Base-by-base conservation (phyloP, 164 flowering plant genomes). In the Paratinospora sagittata region DNA sequence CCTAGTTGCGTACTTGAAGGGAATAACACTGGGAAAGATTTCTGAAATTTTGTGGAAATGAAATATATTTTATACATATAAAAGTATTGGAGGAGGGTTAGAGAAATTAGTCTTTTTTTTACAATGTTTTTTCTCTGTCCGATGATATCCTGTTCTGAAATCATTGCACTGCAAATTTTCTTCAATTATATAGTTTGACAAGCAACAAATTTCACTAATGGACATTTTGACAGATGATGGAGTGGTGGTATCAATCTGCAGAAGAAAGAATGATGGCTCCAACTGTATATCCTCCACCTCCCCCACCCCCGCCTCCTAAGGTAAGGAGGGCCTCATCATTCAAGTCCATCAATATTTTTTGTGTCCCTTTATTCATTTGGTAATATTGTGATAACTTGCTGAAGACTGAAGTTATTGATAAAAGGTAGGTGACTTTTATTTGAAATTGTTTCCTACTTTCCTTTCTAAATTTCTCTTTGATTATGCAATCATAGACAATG, bases 221-320 rank as follows among this genome's bases (percentile, higher is more conserved):
- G 21, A 57, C 65, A 36, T 68, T 26, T 43, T 68, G 14, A 27
- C 76, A 95, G 99, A 96, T 93, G 98, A 96, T 96, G 98, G 98
- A 96, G 71, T 96, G 99, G 99, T 96, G 99, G 99, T 96, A 93
- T 80, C 99, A 96, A 72, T 96, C 98, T 75, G 99, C 99, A 21
- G 99, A 93, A 79, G 98, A 91, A 78, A 88, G 97, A 82, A 91
- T 96, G 93, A 88, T 92, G 69, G 98, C 97, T 73, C 99, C 99
- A 68, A 90, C 97, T 36, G 93, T 91, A 47, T 93, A 92, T 67
- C 98, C 99, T 14, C 96, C 99, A 23, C 99, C 98, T 8, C 98
- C 98, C 33, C 97, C 99, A 5, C 99, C 99, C 30, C 98, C 97
- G 16, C 85, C 91, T 27, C 98, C 99, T 39, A 90, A 93, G 93